Conservation (phyloP, 331 rosid genomes). For the Quercus lobata region DNA sequence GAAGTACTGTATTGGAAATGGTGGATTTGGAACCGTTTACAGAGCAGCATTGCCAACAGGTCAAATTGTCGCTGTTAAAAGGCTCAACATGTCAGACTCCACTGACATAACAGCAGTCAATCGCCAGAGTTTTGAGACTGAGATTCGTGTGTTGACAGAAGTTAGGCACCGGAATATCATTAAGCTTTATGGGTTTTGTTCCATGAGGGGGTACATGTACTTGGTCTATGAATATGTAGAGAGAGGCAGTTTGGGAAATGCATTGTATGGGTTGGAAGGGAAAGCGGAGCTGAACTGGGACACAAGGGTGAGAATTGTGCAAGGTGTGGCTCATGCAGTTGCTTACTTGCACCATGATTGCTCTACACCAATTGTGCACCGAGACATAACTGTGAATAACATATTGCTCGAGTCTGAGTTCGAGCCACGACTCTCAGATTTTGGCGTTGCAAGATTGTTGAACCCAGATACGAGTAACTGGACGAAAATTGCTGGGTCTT, state of each 20-base stretch:
- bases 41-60: slow-evolving; percentile 45
- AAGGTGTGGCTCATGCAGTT: slow-evolving; percentile 34
- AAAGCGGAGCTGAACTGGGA: slow-evolving; percentile 46
- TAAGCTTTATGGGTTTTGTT: slow-evolving; percentile 65
- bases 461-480: too few relatives aligned
- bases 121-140: slow-evolving; percentile 53
- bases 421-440: too few relatives aligned
- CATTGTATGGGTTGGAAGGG: slow-evolving; percentile 15
- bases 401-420: too few relatives aligned
- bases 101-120: slow-evolving; percentile 41
- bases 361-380: too few relatives aligned
- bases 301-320: slow-evolving; percentile 48
- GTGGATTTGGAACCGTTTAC: slow-evolving; percentile 79
- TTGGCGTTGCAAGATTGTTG: too few relatives aligned
- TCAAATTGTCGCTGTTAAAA: slow-evolving; percentile 65
- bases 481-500: too few relatives aligned
- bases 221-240: slow-evolving; percentile 57
- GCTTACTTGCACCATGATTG: too few relatives aligned
- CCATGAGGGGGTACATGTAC: slow-evolving; percentile 38
- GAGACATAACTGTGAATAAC: too few relatives aligned
- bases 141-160: slow-evolving; percentile 50
- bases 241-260: slow-evolving; percentile 58
- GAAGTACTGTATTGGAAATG: slow-evolving; percentile 68
- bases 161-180: slow-evolving; percentile 70
- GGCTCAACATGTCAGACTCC: slow-evolving; percentile 45